Conservation (phyloP, 805 yeast genomes). For the Soucietia sequanensis region DNA sequence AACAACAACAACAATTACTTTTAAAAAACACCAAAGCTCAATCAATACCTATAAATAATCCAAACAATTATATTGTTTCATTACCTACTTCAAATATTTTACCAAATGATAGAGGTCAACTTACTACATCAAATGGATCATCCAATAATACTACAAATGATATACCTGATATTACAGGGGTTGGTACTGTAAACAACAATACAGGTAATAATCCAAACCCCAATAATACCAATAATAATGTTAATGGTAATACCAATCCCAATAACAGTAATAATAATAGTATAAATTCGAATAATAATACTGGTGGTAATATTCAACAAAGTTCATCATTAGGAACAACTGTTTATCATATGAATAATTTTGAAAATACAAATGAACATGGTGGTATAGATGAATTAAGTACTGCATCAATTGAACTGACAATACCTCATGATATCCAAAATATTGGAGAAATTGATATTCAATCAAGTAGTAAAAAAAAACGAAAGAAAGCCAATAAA, state of each 20-base stretch:
- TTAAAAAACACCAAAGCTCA: not conserved
- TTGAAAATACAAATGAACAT: not conserved
- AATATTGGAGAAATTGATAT: not conserved
- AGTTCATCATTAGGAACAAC: not conserved
- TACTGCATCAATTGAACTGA: conserved; percentile 1
- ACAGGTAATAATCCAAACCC: not conserved
- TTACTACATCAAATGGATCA: not conserved
- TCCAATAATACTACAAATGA: not conserved
- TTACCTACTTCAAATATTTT: conserved; percentile 9
- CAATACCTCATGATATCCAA: conserved; percentile 2
- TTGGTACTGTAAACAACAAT: not conserved
- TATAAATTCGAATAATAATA: not conserved
- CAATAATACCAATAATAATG: not conserved
- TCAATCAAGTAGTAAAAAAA: not conserved
- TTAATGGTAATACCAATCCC: not conserved
- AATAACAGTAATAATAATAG: not conserved
- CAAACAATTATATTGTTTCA: conserved; percentile 10
- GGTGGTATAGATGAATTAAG: conserved; percentile 9
- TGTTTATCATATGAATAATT: conserved; percentile 1
- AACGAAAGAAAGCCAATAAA: conserved; percentile 1
- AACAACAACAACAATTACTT: no score
- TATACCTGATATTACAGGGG: not conserved
- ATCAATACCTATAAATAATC: not conserved
- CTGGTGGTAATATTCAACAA: not conserved
- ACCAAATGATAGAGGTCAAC: conserved; percentile 1